These are phyloP conservation scores for Teratosphaeria viscida DNA, from an alignment of 2,329 filamentous ascomycete species.

Conservation along the genomic window DNA sequence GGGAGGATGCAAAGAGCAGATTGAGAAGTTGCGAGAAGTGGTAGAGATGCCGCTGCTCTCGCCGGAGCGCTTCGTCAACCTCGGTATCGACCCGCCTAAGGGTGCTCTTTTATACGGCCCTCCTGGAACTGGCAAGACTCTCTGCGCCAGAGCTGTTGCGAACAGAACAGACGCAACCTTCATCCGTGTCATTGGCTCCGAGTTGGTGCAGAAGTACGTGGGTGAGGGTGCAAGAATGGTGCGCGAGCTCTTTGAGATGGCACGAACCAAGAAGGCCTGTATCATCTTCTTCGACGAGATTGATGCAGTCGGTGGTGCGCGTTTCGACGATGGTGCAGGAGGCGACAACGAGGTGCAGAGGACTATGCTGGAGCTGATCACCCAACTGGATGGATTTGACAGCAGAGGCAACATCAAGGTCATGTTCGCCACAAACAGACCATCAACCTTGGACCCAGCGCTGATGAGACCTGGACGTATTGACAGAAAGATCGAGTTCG, in stretches of 20 bases:
- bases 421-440: constrained; percentile 97
- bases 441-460: constrained; percentile 90
- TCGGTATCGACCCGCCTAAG: constrained; percentile 98
- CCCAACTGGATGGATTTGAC: constrained; percentile 92
- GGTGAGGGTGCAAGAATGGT: constrained; percentile 98
- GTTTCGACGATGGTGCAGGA: constrained; percentile 92
- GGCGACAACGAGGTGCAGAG: constrained; percentile 96
- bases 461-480: constrained; percentile 96
- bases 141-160: constrained; percentile 92
- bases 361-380: constrained; percentile 97
- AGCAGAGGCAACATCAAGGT: constrained; percentile 97
- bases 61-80: constrained; percentile 91
- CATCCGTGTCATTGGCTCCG: constrained; percentile 95
- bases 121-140: constrained; percentile 96
- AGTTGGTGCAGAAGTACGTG: constrained; percentile 97
- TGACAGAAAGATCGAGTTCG: constrained; percentile 98
- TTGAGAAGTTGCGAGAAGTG: constrained; percentile 96
- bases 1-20: constrained; percentile 97
- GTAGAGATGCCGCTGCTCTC: constrained; percentile 97
- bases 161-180: constrained; percentile 98
- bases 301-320: constrained; percentile 87
- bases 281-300: constrained; percentile 99
- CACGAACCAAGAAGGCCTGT: constrained; percentile 96
- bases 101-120: constrained; percentile 93
- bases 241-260: constrained; percentile 98